Evolutionary conservation across 768 basidiomycete species (phyloP), one percentile per base, ranked within the genome.

Genomic region (Boletus sp.): DNA sequence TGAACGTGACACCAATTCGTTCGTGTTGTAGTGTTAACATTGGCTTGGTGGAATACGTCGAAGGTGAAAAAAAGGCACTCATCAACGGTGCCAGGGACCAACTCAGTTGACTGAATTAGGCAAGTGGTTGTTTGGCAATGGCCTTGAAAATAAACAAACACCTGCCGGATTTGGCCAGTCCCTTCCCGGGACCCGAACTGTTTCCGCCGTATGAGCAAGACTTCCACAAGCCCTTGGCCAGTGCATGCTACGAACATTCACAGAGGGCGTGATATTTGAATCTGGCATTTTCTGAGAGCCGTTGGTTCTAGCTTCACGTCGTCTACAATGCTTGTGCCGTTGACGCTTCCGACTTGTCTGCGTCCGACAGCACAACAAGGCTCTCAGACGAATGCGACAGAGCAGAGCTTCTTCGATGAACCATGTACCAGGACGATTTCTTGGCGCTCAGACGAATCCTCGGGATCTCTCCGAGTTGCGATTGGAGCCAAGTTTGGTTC

Each of bases 131-230:
- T 70, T 70, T 70, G 62, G 62, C 71, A 61, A 64, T n/a, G 15
- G 57, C 69, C 48, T 71, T 56, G 15, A 57, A 65, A 70, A 52
- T 51, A 72, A 70, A 70, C 69, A 70, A 62, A 64, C 71, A 17
- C 57, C 45, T 54, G 17, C 59, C 57, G 3, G 20, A 60, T 61
- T 60, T 41, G 59, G 65, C 7, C 40, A 44, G 24, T 47, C 49
- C 20, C 30, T 8, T 1, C 42, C 37, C 11, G 17, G 24, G 24
- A 40, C 18, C 36, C 54, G 32, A 5, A 15, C 9, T 11, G 18
- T 24, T 24, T 20, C 20, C 24, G 24, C 3, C 1, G 15, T 44
- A 59, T 55, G 64, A 47, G 48, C 55, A 51, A 41, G 28, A 54
- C 52, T 6, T 47, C 40, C 5, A 32, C 29, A 17, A n/a, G 30